Percentiles rank a stretch among this genome's conserved stretches.
Conservation (phyloP, 345 rosid species). For the Psidium guajava region DNA sequence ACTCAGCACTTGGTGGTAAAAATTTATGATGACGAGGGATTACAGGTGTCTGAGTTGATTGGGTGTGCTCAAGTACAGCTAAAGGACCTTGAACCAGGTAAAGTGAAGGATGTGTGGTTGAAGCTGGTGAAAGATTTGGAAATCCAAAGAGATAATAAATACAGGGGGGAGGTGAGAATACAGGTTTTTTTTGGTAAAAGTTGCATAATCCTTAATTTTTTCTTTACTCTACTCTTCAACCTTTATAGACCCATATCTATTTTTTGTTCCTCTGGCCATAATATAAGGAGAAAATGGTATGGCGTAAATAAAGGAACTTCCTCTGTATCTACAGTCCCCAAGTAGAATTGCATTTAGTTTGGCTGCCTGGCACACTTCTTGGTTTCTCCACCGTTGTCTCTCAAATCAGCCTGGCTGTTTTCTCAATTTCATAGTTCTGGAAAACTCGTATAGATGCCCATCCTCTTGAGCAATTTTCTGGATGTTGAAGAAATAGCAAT, state of each 20-base stretch:
- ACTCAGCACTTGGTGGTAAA: slow-evolving; percentile 89
- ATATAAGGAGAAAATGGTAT: background rate
- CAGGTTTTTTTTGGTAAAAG: background rate
- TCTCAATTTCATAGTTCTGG: background rate
- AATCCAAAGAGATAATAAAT: slow-evolving; percentile 83
- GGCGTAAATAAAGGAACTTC: background rate
- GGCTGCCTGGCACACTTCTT: background rate
- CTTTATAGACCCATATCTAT: background rate
- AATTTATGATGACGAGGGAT: slow-evolving; percentile 86
- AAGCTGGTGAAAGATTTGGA: slow-evolving; percentile 95
- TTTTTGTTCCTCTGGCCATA: background rate
- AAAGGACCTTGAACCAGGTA: slow-evolving; percentile 89
- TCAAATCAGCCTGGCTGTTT: background rate
- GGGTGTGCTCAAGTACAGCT: slow-evolving; percentile 81
- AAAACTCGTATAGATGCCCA: background rate
- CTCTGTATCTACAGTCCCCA: background rate
- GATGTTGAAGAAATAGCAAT: background rate
- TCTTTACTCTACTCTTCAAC: background rate
- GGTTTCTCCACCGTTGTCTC: background rate
- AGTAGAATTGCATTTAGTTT: background rate
- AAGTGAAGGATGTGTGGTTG: slow-evolving; percentile 98
- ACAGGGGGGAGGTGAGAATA: slow-evolving; percentile 74
- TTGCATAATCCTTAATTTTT: background rate
- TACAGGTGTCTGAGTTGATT: slow-evolving; percentile 77
- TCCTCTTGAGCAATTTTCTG: background rate